phyloP scores from a whole-genome alignment of 140 eudicot species.

The Ambrosia hybrid region DNA sequence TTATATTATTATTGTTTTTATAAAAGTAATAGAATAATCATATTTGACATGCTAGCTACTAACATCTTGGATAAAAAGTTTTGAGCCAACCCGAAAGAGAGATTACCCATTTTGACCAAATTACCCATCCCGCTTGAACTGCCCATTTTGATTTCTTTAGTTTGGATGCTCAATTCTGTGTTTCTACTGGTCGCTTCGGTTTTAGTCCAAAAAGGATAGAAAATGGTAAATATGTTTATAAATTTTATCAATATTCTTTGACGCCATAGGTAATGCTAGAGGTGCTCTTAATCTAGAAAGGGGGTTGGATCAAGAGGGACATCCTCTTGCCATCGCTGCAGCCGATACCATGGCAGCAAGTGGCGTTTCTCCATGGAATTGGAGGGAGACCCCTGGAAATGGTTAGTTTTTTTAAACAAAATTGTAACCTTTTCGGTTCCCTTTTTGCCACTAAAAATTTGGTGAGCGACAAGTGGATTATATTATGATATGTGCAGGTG shows the following conservation, averaged over 20 bases:
- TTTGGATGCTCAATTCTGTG: conserved; percentile 1
- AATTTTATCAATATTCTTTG: conserved; percentile 10
- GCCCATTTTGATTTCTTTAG: not conserved
- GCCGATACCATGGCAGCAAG: conserved; percentile 69
- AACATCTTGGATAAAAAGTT: not conserved
- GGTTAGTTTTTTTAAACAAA: conserved; percentile 37
- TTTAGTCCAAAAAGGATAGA: conserved; percentile 8
- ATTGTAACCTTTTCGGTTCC: conserved; percentile 10
- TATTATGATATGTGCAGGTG: conserved; percentile 43
- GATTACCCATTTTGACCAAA: not conserved
- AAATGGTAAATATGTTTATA: not conserved
- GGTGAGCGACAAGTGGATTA: not conserved
- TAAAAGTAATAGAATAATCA: not conserved
- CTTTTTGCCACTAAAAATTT: conserved; percentile 8
- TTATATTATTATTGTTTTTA: no score
- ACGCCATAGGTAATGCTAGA: conserved; percentile 59
- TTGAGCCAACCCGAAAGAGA: no score
- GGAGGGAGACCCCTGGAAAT: conserved; percentile 85
- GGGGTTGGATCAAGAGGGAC: conserved; percentile 85
- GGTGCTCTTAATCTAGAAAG: conserved; percentile 69
- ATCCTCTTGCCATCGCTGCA: conserved; percentile 84
- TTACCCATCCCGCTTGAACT: not conserved
- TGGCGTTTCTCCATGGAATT: conserved; percentile 82
- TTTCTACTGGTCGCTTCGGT: conserved; percentile 1
- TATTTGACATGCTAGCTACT: not conserved